phyloP scores from a whole-genome alignment of 2,329 filamentous ascomycete species.

The Fusarium albosuccineum region DNA sequence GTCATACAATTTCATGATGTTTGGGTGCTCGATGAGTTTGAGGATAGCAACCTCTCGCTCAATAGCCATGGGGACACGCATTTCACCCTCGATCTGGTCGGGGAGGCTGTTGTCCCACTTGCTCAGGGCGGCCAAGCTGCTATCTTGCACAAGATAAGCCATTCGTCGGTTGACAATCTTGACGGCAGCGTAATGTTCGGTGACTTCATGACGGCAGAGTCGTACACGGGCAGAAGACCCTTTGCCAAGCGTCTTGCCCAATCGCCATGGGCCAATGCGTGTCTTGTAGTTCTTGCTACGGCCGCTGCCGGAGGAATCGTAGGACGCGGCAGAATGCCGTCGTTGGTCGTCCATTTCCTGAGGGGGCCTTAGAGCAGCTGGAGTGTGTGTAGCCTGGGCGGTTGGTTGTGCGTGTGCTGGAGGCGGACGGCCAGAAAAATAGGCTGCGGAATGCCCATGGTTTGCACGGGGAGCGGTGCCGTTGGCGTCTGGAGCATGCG shows the following conservation, averaged over 20 bases:
- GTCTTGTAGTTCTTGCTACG: constrained; percentile 68
- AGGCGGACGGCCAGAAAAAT: constrained; percentile 35
- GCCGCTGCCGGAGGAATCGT: constrained; percentile 56
- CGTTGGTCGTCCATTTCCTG: constrained; percentile 52
- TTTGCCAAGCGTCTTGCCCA: constrained; percentile 89
- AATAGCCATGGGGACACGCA: constrained; percentile 86
- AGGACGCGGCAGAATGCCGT: constrained; percentile 57
- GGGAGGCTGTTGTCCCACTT: constrained; percentile 73
- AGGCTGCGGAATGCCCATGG: constrained; percentile 31
- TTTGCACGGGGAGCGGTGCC: constrained; percentile 26
- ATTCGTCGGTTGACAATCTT: constrained; percentile 93
- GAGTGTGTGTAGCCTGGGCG: constrained; percentile 33
- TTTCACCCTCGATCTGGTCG: constrained; percentile 69
- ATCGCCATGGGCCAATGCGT: constrained; percentile 92
- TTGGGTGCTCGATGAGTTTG: constrained; percentile 94
- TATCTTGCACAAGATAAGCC: constrained; percentile 83
- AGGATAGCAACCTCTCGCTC: constrained; percentile 97
- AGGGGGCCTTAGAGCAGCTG: constrained; percentile 44
- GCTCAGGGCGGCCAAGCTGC: constrained; percentile 87
- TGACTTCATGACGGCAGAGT: constrained; percentile 82
- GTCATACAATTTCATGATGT: constrained; percentile 94
- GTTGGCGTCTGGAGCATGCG: constrained; percentile 24
- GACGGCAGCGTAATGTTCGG: constrained; percentile 86
- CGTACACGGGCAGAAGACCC: constrained; percentile 92
- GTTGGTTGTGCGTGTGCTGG: constrained; percentile 22